A percentile compares a stretch with the other conserved stretches of the same genome.
Conservation (phyloP, 345 rosid species). For the Crucihimalaya himalaica region DNA sequence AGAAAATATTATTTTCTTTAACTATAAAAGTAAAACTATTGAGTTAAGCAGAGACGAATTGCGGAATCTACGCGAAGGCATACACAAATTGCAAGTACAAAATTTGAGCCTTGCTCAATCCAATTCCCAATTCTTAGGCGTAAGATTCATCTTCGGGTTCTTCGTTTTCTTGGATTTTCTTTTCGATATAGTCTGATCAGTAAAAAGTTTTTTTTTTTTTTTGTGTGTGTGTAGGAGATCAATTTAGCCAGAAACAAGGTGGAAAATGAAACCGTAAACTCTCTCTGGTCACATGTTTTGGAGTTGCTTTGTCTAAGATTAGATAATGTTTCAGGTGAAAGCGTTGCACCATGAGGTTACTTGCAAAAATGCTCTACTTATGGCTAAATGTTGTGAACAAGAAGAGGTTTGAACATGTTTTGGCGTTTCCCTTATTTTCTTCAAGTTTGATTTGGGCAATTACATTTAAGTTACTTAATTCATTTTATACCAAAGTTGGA, state of each 20-base stretch:
- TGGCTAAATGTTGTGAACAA: slow-evolving; percentile 16
- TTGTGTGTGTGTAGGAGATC: slow-evolving; percentile 36
- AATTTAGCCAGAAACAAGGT: slow-evolving; percentile 36
- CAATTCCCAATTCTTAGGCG: slow-evolving; percentile 26
- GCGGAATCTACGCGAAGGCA: slow-evolving; percentile 24
- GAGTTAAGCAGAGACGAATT: slow-evolving; percentile 24
- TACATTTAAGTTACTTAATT: neutral
- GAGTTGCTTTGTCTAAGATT: neutral
- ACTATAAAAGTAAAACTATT: slow-evolving; percentile 26
- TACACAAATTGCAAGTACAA: slow-evolving; percentile 27
- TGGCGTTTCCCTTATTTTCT: neutral
- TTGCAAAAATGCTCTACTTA: slow-evolving; percentile 33
- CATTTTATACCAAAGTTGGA: slow-evolving; percentile 1
- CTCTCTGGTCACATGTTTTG: neutral
- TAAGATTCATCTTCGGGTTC: neutral
- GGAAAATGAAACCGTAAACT: neutral
- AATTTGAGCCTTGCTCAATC: slow-evolving; percentile 35
- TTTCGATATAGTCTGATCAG: neutral
- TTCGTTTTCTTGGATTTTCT: neutral
- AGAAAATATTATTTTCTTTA: neutral
- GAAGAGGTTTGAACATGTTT: slow-evolving; percentile 26
- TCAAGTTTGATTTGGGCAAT: neutral
- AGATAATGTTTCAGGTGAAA: slow-evolving; percentile 25
- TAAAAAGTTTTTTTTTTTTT: neutral
- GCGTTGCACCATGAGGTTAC: slow-evolving; percentile 31